Evolutionary conservation across 768 basidiomycete genomes (phyloP), one percentile per base, ranked within the genome.

Genomic region (Phanerodontia chrysosporium): DNA sequence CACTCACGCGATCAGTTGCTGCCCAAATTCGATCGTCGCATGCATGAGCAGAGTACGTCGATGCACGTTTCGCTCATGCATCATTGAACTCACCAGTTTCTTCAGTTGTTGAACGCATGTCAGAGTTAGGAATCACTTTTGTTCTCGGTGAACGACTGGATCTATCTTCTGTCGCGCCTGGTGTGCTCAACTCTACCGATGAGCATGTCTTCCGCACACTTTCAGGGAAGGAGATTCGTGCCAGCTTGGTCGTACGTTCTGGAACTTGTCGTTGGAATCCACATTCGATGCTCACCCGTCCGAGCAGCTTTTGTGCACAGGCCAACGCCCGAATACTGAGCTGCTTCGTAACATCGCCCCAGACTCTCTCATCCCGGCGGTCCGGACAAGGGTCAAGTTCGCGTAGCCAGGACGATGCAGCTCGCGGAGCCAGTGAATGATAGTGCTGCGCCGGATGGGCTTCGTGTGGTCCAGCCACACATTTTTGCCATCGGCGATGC

Each of bases 401-500:
- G 72, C 39, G 83, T 86, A 24, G 65, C 78, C 24, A 73, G 75
- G 12, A 81, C 82, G 1, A 72, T 85, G 76, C 83, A 83, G 64
- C 66, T 86, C 14, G 72, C 67, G 3, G 67, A 18, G 42, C 45
- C 21, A 24, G 27, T 14, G 22, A 29, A 4, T 51, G 44, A 28
- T 12, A 5, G 10, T 7, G 8, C 10, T 18, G 21, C 28, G 3
- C 18, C 35, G 10, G 58, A 53, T 13, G 36, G 35, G 9, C 49
- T 65, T 24, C n/a, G 74, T 73, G n/a, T 64, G 10, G 71, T 77
- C 0, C 81, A 83, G 63, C 76, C 80, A 0, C 74, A 84, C 58
- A 77, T 87, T 16, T 88, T 86, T 64, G 84, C 78, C 9, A 70
- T 86, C 8, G 86, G 86, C 7, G 86, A 87, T 55, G 76, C 79